These are phyloP conservation scores for Penicillium psychrosexuale DNA, from an alignment of 2,329 filamentous ascomycete genomes.

Conservation along the genomic window DNA sequence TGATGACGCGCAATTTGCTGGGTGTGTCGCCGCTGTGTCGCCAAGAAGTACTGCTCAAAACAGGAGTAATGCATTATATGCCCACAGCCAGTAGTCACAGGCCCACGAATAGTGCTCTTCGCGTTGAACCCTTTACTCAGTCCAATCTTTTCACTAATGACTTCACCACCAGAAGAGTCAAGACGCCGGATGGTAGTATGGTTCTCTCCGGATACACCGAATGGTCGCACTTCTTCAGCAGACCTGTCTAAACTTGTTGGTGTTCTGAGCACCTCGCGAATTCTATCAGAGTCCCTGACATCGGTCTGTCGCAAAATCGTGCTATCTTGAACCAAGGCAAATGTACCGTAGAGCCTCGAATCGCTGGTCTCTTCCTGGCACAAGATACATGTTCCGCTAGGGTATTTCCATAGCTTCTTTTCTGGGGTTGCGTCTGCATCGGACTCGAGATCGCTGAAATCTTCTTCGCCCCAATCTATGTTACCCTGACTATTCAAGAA, in stretches of 20 bases:
- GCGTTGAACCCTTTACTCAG: conserved; percentile 86
- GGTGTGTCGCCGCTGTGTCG: conserved; percentile 76
- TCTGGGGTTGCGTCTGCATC: conserved; percentile 54
- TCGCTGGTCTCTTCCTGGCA: conserved; percentile 97
- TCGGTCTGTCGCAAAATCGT: conserved; percentile 84
- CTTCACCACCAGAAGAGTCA: conserved; percentile 66
- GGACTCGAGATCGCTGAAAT: conserved; percentile 63
- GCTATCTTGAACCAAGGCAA: conserved; percentile 84
- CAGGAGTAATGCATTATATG: conserved; percentile 98
- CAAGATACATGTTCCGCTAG: conserved; percentile 86
- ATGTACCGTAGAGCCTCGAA: conserved; percentile 83
- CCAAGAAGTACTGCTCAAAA: conserved; percentile 86
- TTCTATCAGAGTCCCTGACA: conserved; percentile 73
- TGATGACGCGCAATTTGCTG: conserved; percentile 94
- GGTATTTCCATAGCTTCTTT: conserved; percentile 83
- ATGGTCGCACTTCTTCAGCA: conserved; percentile 78
- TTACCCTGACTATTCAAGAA: conserved; percentile 87
- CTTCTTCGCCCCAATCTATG: conserved; percentile 83
- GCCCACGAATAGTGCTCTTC: conserved; percentile 63
- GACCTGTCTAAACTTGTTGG: conserved; percentile 81
- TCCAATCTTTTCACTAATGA: conserved; percentile 72
- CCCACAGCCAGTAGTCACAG: conserved; percentile 86
- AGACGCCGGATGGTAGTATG: conserved; percentile 72
- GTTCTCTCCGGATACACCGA: conserved; percentile 88
- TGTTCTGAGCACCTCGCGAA: conserved; percentile 75